Evolutionary conservation across 78 protist genomes (phyloP), one percentile per base, ranked within the genome.

Genomic region (Isochrysis galbana): DNA sequence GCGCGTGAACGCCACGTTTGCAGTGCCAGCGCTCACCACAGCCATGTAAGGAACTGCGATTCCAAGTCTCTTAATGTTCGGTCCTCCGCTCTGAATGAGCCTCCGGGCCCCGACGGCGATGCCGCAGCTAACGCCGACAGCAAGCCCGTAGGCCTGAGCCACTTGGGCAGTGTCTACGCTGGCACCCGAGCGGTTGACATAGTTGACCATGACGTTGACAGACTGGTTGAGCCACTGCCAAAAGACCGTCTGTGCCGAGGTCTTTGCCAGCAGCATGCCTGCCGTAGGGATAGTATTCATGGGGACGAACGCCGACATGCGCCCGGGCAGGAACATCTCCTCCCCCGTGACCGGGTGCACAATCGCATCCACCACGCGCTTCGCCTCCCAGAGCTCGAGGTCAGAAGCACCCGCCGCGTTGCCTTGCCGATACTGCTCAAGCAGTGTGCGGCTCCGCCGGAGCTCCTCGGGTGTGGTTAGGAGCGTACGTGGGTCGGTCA

Each of bases 341-440:
- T 96, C 96, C 51, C 95, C 95, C 83, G 97, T 96, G 51, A 92
- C 95, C 83, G 97, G 96, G 45, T 96, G 97, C 70, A 96, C 39
- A 55, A 90, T 92, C 22, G 96, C 89, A 78, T 91, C 96, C 39
- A 87, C 87, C 26, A 93, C 89, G 82, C 94, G 93, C 77, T 92
- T 92, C 32, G 98, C 98, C 21, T 41, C 88, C 98, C 98, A 96
- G 32, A 96, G 74, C 41, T 69, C 61, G 32, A 38, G 92, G 72
- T 45, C 89, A 29, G 74, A 3, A 11, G 51, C 44, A 38, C 36
- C 51, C 39, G 87, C 90, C 17, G 91, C 78, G 70, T 36, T 26
- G 34, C 94, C 94, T 34, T 67, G 55, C 80, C 92, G 90, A 74
- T 87, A 93, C n/a, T 92, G 61, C 17, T 88, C 93, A 26, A 95